Evolutionary conservation across 805 yeast genomes (phyloP).

Genomic region (Candida chauliodis): DNA sequence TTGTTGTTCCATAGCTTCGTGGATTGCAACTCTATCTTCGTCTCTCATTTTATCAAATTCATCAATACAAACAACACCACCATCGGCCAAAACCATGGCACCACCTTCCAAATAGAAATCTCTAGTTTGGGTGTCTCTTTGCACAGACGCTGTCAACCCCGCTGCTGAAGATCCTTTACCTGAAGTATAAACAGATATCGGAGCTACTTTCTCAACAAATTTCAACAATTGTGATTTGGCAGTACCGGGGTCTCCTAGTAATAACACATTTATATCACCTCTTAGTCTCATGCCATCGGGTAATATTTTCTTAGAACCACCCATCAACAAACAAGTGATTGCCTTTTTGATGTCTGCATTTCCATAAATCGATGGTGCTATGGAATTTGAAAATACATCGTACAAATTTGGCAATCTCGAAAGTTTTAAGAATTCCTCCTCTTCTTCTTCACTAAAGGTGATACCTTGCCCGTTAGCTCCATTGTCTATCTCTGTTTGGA

Average conservation of each 20-base stretch:
- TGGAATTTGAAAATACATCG: slow-evolving; percentile 78
- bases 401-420: slow-evolving; percentile 83
- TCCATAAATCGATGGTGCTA: slow-evolving; percentile 97
- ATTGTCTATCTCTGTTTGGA: slow-evolving; percentile 77
- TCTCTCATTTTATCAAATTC: slow-evolving; percentile 99
- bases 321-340: slow-evolving; percentile 85
- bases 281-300: slow-evolving; percentile 97
- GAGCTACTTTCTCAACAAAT: slow-evolving; percentile 92
- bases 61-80: slow-evolving; percentile 98
- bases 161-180: slow-evolving; percentile 99
- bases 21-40: slow-evolving; percentile 97
- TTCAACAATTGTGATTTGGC: slow-evolving; percentile 95
- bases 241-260: slow-evolving; percentile 98
- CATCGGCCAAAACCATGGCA: slow-evolving; percentile 99
- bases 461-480: slow-evolving; percentile 55
- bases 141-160: slow-evolving; percentile 97
- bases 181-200: slow-evolving; percentile 92
- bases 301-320: slow-evolving; percentile 86
- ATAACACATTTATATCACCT: slow-evolving; percentile 92
- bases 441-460: slow-evolving; percentile 87
- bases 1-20: slow-evolving; percentile 99
- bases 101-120: slow-evolving; percentile 98
- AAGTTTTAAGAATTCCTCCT: slow-evolving; percentile 79
- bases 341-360: slow-evolving; percentile 90
- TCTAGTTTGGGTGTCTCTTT: slow-evolving; percentile 80